Evolutionary conservation across 1,284 basidiomycete species (phyloP).

Genomic region (Cryptococcus sp.): DNA sequence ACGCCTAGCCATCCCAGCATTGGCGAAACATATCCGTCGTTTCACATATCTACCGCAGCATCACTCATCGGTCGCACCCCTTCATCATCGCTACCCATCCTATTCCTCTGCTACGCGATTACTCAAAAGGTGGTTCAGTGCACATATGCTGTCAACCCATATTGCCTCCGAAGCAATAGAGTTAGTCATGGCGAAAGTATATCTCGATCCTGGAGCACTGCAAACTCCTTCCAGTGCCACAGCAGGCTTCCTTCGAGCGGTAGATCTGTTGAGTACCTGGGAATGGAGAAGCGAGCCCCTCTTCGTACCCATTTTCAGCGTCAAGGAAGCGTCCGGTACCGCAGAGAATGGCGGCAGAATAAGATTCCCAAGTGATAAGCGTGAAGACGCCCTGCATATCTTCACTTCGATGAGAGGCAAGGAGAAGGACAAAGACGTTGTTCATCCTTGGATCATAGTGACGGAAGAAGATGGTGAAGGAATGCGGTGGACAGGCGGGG

Average conservation of each 20-base stretch:
- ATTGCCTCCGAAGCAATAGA: conserved; percentile 68
- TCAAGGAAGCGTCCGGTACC: conserved; percentile 23
- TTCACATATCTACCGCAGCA: conserved; percentile 81
- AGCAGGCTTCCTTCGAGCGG: conserved; percentile 74
- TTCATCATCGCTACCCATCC: conserved; percentile 77
- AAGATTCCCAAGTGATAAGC: conserved; percentile 55
- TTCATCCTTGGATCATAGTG: conserved; percentile 73
- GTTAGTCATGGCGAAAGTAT: conserved; percentile 70
- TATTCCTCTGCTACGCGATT: conserved; percentile 83
- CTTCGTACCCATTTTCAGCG: conserved; percentile 57
- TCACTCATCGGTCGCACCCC: conserved; percentile 76
- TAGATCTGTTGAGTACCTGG: conserved; percentile 80
- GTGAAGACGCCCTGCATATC: conserved; percentile 62
- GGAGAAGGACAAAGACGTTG: conserved; percentile 48
- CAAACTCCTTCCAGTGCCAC: conserved; percentile 54
- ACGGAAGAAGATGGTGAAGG: conserved; percentile 80
- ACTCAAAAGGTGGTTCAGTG: conserved; percentile 87
- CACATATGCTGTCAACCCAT: conserved; percentile 78
- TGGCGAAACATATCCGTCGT: conserved; percentile 65
- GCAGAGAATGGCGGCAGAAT: conserved; percentile 16
- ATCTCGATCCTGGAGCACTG: conserved; percentile 53
- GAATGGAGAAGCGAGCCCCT: conserved; percentile 64
- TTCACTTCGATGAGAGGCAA: conserved; percentile 51
- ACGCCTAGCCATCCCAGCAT: conserved; percentile 61
- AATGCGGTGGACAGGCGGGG: conserved; percentile 68